These are phyloP conservation scores for Seiridium unicorne DNA, from an alignment of 2,329 filamentous ascomycete species.

Conservation along the genomic window DNA sequence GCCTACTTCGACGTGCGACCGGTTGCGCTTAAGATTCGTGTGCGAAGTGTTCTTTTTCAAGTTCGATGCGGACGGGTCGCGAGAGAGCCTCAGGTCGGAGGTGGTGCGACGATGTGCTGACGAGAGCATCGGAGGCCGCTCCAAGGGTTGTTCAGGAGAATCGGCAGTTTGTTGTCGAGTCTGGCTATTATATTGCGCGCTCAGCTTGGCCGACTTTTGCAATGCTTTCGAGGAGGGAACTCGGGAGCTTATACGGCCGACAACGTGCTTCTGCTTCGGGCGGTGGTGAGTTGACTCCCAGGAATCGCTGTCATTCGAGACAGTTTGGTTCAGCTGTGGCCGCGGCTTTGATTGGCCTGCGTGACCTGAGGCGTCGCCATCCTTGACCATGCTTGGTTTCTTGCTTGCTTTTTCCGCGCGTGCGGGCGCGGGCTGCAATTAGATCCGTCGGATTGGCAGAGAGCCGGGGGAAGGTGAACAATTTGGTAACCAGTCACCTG, in stretches of 20 bases:
- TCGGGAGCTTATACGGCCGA: slow-evolving; percentile 49
- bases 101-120: slow-evolving; percentile 45
- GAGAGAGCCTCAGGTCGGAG: slow-evolving; percentile 50
- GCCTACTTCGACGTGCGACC: slow-evolving; percentile 55
- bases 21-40: slow-evolving; percentile 57
- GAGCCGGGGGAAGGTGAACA: neutral
- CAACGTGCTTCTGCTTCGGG: slow-evolving; percentile 40
- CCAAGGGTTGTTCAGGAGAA: slow-evolving; percentile 29
- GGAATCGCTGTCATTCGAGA: slow-evolving; percentile 30
- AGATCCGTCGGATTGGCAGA: neutral
- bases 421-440: neutral
- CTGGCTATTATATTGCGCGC: slow-evolving; percentile 33
- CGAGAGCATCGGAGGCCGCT: slow-evolving; percentile 30
- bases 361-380: slow-evolving; percentile 40
- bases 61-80: slow-evolving; percentile 40
- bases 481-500: neutral
- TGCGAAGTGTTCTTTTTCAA: slow-evolving; percentile 54
- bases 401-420: neutral
- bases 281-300: slow-evolving; percentile 29
- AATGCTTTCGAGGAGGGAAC: slow-evolving; percentile 51
- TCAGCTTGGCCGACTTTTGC: slow-evolving; percentile 32
- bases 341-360: slow-evolving; percentile 42
- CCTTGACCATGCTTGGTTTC: slow-evolving; percentile 24
- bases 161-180: slow-evolving; percentile 31
- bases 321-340: slow-evolving; percentile 33